Percentiles rank a stretch among this genome's conserved stretches.
phyloP scores from a whole-genome alignment of 108 stramenopile species.

The Pseudonitzschia multiseries region DNA sequence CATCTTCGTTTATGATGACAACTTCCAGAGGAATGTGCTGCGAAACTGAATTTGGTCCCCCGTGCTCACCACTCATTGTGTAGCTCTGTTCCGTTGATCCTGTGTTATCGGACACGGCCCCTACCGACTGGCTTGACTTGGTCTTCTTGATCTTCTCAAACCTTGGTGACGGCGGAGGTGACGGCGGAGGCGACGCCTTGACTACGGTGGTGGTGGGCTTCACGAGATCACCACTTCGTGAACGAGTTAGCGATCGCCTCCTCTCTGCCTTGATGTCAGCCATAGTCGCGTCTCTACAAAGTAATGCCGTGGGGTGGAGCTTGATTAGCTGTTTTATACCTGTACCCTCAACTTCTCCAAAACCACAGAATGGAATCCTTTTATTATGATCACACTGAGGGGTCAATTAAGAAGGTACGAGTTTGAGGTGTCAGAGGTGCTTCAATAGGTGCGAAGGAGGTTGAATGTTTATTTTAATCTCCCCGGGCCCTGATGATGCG shows the following conservation, averaged over 20 bases:
- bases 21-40: constrained; percentile 11
- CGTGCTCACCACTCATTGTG: neutral
- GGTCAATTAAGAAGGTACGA: too few species aligned
- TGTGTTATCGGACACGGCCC: neutral
- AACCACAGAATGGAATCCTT: too few species aligned
- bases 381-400: too few species aligned
- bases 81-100: constrained; percentile 3
- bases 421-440: too few species aligned
- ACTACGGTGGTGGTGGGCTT: too few species aligned
- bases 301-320: too few species aligned
- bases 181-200: neutral
- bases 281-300: neutral
- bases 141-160: neutral
- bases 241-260: neutral
- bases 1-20: constrained; percentile 1
- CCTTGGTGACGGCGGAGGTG: neutral
- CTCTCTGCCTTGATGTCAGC: neutral
- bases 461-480: too few species aligned
- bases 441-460: too few species aligned
- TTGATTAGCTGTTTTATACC: too few species aligned
- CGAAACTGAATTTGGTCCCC: neutral
- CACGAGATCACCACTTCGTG: neutral
- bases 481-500: too few species aligned
- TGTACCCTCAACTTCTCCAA: too few species aligned
- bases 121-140: neutral